These are phyloP conservation scores for Alternaria sp. DNA, from an alignment of 2,329 filamentous ascomycete genomes.

Conservation along the genomic window DNA sequence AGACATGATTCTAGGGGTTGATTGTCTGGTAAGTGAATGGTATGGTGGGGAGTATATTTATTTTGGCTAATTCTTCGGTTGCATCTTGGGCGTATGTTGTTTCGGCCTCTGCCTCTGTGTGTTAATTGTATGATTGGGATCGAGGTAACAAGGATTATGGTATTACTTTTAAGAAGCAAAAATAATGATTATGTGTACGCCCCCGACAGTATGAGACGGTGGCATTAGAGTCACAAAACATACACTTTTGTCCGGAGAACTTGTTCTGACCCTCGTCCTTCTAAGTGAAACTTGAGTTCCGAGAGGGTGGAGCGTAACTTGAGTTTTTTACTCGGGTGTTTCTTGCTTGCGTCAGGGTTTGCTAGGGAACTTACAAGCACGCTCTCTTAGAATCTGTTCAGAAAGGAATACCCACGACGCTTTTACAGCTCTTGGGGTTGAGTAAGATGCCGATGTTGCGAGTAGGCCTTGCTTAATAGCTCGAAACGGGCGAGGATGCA, in stretches of 20 bases:
- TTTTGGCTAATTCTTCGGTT: background rate
- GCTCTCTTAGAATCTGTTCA: too few relatives aligned
- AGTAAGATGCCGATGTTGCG: background rate
- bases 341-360: too few relatives aligned
- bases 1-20: constrained; percentile 27
- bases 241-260: too few relatives aligned
- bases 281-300: too few relatives aligned
- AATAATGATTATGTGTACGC: background rate
- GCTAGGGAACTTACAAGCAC: too few relatives aligned
- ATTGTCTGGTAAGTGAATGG: background rate
- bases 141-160: background rate
- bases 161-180: background rate
- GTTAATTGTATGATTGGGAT: background rate
- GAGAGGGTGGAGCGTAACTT: too few relatives aligned
- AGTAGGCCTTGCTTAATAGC: background rate
- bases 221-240: too few relatives aligned
- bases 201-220: too few relatives aligned
- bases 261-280: too few relatives aligned
- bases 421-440: too few relatives aligned
- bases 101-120: background rate
- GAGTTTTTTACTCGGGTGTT: too few relatives aligned
- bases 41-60: background rate
- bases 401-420: too few relatives aligned
- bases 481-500: background rate
- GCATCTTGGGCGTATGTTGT: background rate